A percentile compares a stretch with the other conserved stretches of the same genome.
Conservation (phyloP, 2,329 filamentous ascomycete genomes). For the Penicillium expansum region DNA sequence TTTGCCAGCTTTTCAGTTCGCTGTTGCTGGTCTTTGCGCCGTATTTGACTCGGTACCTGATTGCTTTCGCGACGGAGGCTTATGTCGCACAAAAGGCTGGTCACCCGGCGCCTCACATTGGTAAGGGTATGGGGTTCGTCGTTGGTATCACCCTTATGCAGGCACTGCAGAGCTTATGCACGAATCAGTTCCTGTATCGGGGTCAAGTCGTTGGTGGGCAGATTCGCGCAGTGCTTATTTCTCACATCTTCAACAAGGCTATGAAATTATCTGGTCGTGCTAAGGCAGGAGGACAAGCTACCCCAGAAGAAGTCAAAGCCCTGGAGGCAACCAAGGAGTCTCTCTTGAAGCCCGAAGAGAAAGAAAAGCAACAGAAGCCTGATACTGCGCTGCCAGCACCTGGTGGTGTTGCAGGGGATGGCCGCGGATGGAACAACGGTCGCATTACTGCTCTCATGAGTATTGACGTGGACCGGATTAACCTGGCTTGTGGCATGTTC, state of each 20-base stretch:
- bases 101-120: conserved; percentile 63
- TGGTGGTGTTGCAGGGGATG: conserved; percentile 61
- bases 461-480: conserved; percentile 88
- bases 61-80: conserved; percentile 77
- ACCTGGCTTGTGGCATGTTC: conserved; percentile 83
- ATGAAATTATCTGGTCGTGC: conserved; percentile 86
- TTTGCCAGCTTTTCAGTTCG: conserved; percentile 69
- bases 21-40: conserved; percentile 76
- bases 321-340: conserved; percentile 43
- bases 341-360: conserved; percentile 39
- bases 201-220: conserved; percentile 92
- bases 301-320: conserved; percentile 50
- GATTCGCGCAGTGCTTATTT: conserved; percentile 74
- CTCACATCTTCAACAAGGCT: conserved; percentile 86
- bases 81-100: conserved; percentile 61
- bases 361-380: conserved; percentile 23
- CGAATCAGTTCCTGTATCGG: conserved; percentile 88
- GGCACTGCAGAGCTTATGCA: conserved; percentile 72
- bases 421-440: conserved; percentile 86
- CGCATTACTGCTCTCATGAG: conserved; percentile 92
- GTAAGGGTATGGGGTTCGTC: conserved; percentile 75
- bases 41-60: conserved; percentile 81
- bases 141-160: conserved; percentile 86
- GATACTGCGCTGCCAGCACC: conserved; percentile 41
- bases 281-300: conserved; percentile 70